Conservation (phyloP, 129 eudicot species). For the carrot (Daucus carota) region DH1_v3.0 NC_030384.2:45466001-45466500, state of each 20-base stretch:
- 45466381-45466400: slow-evolving; percentile 65
- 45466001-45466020: slow-evolving; percentile 42
- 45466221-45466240: slow-evolving; percentile 39
- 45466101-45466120: not conserved
- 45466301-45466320: slow-evolving; percentile 87
- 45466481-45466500: slow-evolving; percentile 58
- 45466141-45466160: not conserved
- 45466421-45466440: slow-evolving; percentile 50
- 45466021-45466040: slow-evolving; percentile 54
- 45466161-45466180: slow-evolving; percentile 56
- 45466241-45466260: slow-evolving; percentile 31
- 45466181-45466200: slow-evolving; percentile 49
- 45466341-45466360: slow-evolving; percentile 70
- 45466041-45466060: slow-evolving; percentile 9
- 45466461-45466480: slow-evolving; percentile 73
- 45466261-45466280: slow-evolving; percentile 39
- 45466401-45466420: slow-evolving; percentile 47
- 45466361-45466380: slow-evolving; percentile 64
- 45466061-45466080: not conserved
- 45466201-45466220: slow-evolving; percentile 49
- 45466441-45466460: slow-evolving; percentile 71
- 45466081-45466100: not conserved
- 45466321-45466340: slow-evolving; percentile 74
- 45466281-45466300: slow-evolving; percentile 97
- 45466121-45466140: not conserved